Percentiles rank a stretch among this genome's conserved stretches.
Conservation (phyloP, 768 basidiomycete genomes). For the Rhizopogon vulgaris region DNA sequence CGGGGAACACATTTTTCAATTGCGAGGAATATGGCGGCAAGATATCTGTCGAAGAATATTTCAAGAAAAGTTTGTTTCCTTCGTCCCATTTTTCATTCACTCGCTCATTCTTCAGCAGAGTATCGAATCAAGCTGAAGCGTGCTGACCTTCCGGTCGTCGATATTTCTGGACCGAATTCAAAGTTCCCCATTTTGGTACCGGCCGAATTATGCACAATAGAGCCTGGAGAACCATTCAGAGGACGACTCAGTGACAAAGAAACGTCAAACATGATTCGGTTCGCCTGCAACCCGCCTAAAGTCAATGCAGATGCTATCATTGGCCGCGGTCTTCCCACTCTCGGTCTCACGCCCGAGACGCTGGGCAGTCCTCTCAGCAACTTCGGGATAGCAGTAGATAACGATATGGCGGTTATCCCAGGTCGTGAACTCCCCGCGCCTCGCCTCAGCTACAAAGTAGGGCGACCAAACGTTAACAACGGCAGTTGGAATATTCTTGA, state of each 20-base stretch:
- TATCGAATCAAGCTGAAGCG: slow-evolving; percentile 47
- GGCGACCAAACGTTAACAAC: slow-evolving; percentile 39
- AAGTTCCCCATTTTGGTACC: slow-evolving; percentile 41
- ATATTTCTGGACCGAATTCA: slow-evolving; percentile 36
- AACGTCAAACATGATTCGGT: slow-evolving; percentile 64
- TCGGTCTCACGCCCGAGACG: slow-evolving; percentile 44
- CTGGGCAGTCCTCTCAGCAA: slow-evolving; percentile 32
- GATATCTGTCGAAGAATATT: slow-evolving; percentile 60
- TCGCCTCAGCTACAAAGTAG: slow-evolving; percentile 44
- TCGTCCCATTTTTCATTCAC: neutral
- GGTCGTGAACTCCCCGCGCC: slow-evolving; percentile 62
- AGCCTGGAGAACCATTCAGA: slow-evolving; percentile 51
- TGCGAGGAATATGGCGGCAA: slow-evolving; percentile 49
- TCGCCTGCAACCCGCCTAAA: slow-evolving; percentile 58
- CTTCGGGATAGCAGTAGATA: slow-evolving; percentile 54
- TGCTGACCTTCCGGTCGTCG: slow-evolving; percentile 51
- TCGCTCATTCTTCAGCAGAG: slow-evolving; percentile 34
- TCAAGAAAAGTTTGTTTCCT: slow-evolving; percentile 47
- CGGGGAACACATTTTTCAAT: slow-evolving; percentile 46
- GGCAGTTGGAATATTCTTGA: slow-evolving; percentile 77
- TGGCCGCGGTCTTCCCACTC: slow-evolving; percentile 45
- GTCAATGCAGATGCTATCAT: slow-evolving; percentile 55
- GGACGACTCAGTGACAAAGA: slow-evolving; percentile 56
- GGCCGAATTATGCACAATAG: slow-evolving; percentile 66
- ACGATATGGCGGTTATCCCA: slow-evolving; percentile 58